Evolutionary conservation across 2,329 filamentous ascomycete species (phyloP).

Genomic region (Talaromyces sp.): DNA sequence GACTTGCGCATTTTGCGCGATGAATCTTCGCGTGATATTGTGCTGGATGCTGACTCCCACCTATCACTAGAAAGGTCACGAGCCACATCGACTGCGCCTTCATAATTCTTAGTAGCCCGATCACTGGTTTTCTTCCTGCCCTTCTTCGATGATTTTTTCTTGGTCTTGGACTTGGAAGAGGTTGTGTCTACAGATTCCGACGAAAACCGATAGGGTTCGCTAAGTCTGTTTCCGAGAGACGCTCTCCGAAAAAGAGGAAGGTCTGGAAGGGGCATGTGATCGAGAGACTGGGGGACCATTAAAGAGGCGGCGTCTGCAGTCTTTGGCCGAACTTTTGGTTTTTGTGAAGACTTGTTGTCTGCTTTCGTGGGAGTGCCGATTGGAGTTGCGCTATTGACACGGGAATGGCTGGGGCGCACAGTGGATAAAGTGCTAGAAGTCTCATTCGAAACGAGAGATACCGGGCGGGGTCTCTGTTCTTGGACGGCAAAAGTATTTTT

Average conservation of each 20-base stretch:
- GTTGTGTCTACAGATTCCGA: constrained; percentile 3
- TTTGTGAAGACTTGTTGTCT: constrained; percentile 1
- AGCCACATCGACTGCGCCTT: constrained; percentile 2
- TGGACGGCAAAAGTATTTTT: constrained; percentile 7
- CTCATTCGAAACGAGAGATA: constrained; percentile 79
- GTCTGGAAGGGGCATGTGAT: constrained; percentile 4
- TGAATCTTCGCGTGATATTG: constrained; percentile 7
- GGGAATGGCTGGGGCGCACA: constrained; percentile 62
- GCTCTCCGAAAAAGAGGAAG: constrained; percentile 6
- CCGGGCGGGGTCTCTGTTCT: constrained; percentile 53
- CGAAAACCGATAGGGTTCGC: constrained; percentile 4
- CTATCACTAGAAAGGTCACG: constrained; percentile 5
- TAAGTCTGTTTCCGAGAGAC: constrained; percentile 6
- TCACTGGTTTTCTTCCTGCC: constrained; percentile 5
- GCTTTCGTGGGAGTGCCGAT: background rate
- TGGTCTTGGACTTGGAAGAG: constrained; percentile 2
- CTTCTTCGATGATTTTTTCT: constrained; percentile 6
- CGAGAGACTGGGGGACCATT: background rate
- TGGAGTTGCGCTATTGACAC: constrained; percentile 56
- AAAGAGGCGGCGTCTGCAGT: constrained; percentile 30
- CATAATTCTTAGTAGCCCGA: background rate
- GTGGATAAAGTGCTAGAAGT: constrained; percentile 70
- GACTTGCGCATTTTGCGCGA: background rate
- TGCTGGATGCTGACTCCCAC: constrained; percentile 12
- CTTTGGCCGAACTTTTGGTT: constrained; percentile 24